Evolutionary conservation across 2,329 filamentous ascomycete genomes (phyloP).

Genomic region (Clonostachys chloroleuca): DNA sequence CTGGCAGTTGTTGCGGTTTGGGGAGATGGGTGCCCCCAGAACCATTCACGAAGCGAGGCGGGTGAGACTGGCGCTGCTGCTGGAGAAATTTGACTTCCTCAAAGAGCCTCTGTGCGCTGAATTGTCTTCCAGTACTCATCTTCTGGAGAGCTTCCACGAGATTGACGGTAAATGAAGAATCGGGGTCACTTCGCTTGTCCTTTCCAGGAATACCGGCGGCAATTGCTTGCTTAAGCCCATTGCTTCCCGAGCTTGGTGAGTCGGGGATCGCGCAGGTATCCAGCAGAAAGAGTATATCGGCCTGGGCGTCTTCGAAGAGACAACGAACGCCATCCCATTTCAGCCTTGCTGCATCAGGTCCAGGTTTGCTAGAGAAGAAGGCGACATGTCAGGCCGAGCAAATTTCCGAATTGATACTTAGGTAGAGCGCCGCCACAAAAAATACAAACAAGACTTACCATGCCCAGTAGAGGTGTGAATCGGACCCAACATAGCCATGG

Average conservation of each 20-base stretch:
- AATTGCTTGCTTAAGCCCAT: conserved; percentile 58
- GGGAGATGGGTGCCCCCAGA: no score
- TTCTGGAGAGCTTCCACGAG: conserved; percentile 50
- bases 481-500: conserved; percentile 51
- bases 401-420: conserved; percentile 1
- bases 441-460: conserved; percentile 41
- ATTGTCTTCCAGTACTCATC: conserved; percentile 47
- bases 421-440: conserved; percentile 6
- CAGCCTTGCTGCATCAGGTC: conserved; percentile 54
- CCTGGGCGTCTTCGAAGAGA: conserved; percentile 57
- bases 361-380: conserved; percentile 39
- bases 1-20: conserved; percentile 32
- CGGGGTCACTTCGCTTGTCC: conserved; percentile 32
- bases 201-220: conserved; percentile 53
- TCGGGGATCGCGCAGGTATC: conserved; percentile 58
- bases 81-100: conserved; percentile 41
- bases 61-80: conserved; percentile 26
- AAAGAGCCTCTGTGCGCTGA: conserved; percentile 50
- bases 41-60: no score
- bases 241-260: conserved; percentile 40
- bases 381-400: background rate
- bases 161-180: conserved; percentile 54
- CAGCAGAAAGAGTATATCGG: conserved; percentile 58
- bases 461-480: conserved; percentile 63
- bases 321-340: conserved; percentile 62